These are phyloP conservation scores for Rhododendron mucronatum DNA, from an alignment of 148 eudicot species.

Conservation along the genomic window DNA sequence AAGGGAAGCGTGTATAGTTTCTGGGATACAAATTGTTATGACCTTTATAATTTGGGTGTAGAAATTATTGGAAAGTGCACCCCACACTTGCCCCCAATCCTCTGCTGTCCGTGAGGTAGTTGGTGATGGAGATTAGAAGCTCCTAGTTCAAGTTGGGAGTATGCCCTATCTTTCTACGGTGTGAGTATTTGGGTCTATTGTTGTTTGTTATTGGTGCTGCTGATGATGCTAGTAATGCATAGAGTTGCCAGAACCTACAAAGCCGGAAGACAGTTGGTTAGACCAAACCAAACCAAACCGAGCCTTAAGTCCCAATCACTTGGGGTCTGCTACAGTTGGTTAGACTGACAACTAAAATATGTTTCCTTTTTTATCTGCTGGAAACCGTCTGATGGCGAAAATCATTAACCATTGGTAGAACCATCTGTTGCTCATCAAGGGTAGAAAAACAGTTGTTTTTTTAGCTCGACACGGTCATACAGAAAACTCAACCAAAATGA, in stretches of 20 bases:
- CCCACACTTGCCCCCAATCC: too few species aligned
- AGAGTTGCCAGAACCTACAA: not conserved
- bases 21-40: too few species aligned
- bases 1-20: too few species aligned
- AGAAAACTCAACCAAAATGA: too few species aligned
- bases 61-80: too few species aligned
- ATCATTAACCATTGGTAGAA: not conserved
- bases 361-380: not conserved
- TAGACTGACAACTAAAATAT: not conserved
- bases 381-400: not conserved
- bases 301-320: too few species aligned
- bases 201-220: not conserved
- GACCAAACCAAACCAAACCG: too few species aligned
- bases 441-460: not conserved
- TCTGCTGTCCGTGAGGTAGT: not conserved
- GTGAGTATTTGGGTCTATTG: not conserved
- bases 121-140: not conserved
- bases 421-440: not conserved
- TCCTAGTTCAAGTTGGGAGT: not conserved
- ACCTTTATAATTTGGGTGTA: too few species aligned
- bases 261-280: not conserved
- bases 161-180: not conserved
- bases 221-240: not conserved
- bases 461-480: too few species aligned
- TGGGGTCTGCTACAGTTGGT: too few species aligned